phyloP scores from a whole-genome alignment of 2,329 filamentous ascomycete genomes.

The Epichloe scottii region DNA sequence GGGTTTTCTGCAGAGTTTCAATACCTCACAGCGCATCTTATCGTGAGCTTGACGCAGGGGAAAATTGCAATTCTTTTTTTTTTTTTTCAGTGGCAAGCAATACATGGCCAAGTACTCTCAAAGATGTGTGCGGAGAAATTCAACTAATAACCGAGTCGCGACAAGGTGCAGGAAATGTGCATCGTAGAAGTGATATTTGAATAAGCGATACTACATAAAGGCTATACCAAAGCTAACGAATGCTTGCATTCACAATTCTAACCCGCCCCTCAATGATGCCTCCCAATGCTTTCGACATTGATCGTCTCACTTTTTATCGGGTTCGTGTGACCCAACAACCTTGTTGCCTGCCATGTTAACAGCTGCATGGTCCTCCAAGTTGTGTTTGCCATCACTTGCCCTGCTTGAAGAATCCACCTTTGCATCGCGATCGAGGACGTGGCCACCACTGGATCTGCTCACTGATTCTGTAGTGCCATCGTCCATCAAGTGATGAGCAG shows the following conservation, averaged over 20 bases:
- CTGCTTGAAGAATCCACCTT: not conserved
- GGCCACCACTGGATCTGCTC: not conserved
- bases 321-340: not conserved
- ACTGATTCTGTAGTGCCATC: not conserved
- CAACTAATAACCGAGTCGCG: no score
- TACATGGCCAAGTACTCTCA: not conserved
- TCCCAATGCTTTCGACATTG: not conserved
- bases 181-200: not conserved
- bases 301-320: not conserved
- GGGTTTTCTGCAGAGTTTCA: no score
- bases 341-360: not conserved
- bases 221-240: not conserved
- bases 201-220: not conserved
- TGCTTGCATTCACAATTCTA: not conserved
- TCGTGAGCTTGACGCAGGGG: no score
- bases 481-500: slow-evolving; percentile 5
- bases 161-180: no score
- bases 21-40: no score
- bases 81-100: no score
- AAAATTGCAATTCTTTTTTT: not conserved
- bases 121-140: no score
- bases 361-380: not conserved
- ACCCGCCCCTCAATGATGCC: not conserved
- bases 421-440: slow-evolving; percentile 2
- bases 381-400: not conserved